Evolutionary conservation across 78 protist species (phyloP), one percentile per base, ranked within the genome.

Genomic region (Pigoraptor vietnamica): DNA sequence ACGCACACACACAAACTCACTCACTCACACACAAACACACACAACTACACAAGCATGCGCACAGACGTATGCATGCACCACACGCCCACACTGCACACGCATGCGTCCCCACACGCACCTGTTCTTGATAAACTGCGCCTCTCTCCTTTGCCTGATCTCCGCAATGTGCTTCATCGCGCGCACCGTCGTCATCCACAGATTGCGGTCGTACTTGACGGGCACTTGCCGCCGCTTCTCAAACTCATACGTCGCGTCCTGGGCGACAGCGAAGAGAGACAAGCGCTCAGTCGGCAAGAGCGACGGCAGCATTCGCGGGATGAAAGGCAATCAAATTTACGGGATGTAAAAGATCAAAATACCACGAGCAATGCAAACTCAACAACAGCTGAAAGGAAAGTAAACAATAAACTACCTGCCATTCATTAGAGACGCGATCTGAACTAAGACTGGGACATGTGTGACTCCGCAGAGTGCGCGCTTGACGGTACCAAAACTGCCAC

Each of bases 141-240:
- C 97, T 34, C 98, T 94, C 40, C n/a, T 37, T 40, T 81, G 90
- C 19, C 91, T 40, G 92, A 98, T 96, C 87, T 94, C 92, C 21
- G 93, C 48, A 29, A 98, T 93, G 29, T 94, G 90, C 94, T 96
- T 93, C 96, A 98, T 97, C 1, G 98, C 97, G 2, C 36, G 34
- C 24, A 98, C 39, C 1, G 98, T 96, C n/a, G 0, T 89, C 33
- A 24, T 37, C 93, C 93, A 86, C 32, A 97, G 92, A 86, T 99
- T 98, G 37, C 99, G 95, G 94, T 98, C 96, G 92, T 99, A 99
- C 92, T 92, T 92, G 37, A 96, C 95, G 2, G 99, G 99, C 36
- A 96, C 91, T 93, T 99, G 95, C 34, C 99, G 95, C 36, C 92
- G 88, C 94, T 96, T 95, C 94, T 99, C 99, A 87, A 99, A 98